A percentile compares a stretch with the other conserved stretches of the same genome.
Conservation (phyloP, 208 protist genomes). For the Naegleria gruberi region DNA sequence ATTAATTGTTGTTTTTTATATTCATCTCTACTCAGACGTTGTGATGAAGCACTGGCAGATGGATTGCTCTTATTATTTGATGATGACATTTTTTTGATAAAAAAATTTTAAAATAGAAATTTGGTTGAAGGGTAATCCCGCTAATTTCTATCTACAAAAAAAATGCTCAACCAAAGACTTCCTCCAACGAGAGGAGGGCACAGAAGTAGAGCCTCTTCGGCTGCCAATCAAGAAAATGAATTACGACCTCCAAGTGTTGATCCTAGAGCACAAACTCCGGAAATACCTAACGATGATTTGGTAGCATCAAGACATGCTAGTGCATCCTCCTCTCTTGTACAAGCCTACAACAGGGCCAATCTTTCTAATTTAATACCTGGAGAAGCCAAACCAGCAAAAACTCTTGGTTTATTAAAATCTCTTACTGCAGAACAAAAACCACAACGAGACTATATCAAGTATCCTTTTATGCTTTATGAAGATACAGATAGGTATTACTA, state of each 20-base stretch:
- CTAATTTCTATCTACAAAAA: no score
- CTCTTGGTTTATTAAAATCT: neutral
- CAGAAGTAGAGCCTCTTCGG: neutral
- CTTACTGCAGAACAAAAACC: neutral
- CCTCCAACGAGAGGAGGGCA: neutral
- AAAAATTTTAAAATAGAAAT: no score
- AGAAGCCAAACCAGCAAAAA: neutral
- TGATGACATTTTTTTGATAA: no score
- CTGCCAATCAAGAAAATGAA: neutral
- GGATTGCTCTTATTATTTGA: no score
- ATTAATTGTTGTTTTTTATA: conserved; percentile 52
- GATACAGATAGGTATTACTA: neutral
- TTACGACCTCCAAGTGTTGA: neutral
- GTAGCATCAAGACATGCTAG: neutral
- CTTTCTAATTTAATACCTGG: no score
- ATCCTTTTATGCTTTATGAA: neutral
- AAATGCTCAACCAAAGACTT: no score
- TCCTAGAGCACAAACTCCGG: neutral
- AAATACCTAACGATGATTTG: neutral
- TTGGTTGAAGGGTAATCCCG: no score
- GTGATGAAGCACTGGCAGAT: neutral
- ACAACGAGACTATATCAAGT: neutral
- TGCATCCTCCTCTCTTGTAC: neutral
- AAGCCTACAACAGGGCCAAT: neutral
- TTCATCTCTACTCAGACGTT: neutral